Evolutionary conservation across 352 stramenopile species (phyloP), one percentile per base, ranked within the genome.

Genomic region (Pythium periplocum): DNA sequence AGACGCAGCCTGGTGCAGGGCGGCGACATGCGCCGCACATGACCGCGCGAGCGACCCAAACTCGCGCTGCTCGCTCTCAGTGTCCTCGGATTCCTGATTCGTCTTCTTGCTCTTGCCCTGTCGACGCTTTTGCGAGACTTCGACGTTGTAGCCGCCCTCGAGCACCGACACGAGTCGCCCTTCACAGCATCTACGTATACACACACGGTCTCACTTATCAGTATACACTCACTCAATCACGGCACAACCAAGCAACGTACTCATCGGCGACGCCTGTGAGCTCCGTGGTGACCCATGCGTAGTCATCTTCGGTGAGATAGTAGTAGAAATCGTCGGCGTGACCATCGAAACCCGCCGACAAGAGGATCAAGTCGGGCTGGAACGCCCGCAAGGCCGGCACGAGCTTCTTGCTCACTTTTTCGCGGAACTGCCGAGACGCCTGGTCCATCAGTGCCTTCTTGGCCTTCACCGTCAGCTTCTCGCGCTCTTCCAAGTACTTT

Each of bases 141-240:
- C 71, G 9, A 86, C 70, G 46, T 85, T 86, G 70, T 98, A 98
- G 41, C 95, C 94, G 56, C 95, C 95, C 62, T 98, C 95, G 12
- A 98, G 71, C 41, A 98, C 89, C 43, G 90, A 98, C 31, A 98
- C 85, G 48, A 98, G 82, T 48, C 90, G 83, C 6, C 95, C 95
- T 5, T 97, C 66, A 59, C 95, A 98, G 62, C 69, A 87, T 48
- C 76, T 87, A 36, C 36, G 50, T 5, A 17, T 3, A 45, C n/a
- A 43, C 4, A 53, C 9, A 26, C 11, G 6, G 7, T 7, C 30
- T n/a, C 17, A 36, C 11, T 45, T 42, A 7, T n/a, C 40, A 26
- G 6, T 10, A 26, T 4, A 1, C 7, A 48, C 8, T 17, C 37
- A 9, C 40, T 8, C 7, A 4, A 58, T 9, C 33, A 5, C 51